Evolutionary conservation across 257 asterid species (phyloP).

Genomic region (Solanum piurae): DNA sequence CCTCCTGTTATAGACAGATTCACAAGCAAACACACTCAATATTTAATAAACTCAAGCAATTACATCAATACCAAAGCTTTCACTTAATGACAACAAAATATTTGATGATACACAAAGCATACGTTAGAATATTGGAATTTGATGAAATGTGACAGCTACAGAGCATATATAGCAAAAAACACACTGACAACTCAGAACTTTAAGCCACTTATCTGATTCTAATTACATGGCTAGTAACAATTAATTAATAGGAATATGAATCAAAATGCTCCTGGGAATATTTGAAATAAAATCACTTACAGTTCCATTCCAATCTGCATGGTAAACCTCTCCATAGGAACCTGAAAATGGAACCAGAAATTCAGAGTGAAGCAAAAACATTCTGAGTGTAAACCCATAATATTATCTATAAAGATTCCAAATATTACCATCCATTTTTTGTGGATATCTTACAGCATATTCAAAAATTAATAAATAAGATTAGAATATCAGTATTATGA

Average conservation of each 20-base stretch:
- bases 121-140: background rate
- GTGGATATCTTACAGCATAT: background rate
- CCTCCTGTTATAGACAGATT: conserved; percentile 52
- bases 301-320: conserved; percentile 99
- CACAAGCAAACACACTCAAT: conserved; percentile 5
- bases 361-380: background rate
- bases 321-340: conserved; percentile 98
- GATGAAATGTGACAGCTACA: background rate
- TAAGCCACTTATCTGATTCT: background rate
- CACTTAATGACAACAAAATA: background rate
- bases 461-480: background rate
- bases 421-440: background rate
- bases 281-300: conserved; percentile 39
- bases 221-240: background rate
- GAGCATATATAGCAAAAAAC: background rate
- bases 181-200: background rate
- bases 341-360: conserved; percentile 37
- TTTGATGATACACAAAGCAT: background rate
- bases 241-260: background rate
- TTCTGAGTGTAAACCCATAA: background rate
- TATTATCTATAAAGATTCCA: background rate
- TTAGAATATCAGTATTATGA: background rate
- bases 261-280: background rate
- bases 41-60: background rate
- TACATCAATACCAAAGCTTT: background rate